Evolutionary conservation across 345 rosid species (phyloP).

Genomic region (Salix suchowensis): DNA sequence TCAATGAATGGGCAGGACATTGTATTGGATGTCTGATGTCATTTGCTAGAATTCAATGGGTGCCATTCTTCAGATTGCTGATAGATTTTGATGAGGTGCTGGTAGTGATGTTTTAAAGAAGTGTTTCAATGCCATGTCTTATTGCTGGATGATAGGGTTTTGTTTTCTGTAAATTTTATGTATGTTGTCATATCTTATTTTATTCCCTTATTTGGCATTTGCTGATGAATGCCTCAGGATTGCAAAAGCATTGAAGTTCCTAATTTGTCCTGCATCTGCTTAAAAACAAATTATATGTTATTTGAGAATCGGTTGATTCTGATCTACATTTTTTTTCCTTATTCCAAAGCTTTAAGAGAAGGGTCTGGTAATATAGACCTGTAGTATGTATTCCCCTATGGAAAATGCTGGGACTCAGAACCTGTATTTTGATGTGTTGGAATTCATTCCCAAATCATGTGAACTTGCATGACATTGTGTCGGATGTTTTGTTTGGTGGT

Average conservation of each 20-base stretch:
- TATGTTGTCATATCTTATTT: not conserved
- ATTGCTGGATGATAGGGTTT: not conserved
- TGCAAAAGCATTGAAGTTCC: not conserved
- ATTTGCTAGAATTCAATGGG: not conserved
- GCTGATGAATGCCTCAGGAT: not conserved
- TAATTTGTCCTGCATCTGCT: not conserved
- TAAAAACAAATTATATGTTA: not conserved
- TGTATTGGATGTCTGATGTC: not conserved
- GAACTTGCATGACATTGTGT: not conserved
- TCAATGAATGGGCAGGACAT: not conserved
- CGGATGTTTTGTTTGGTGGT: not conserved
- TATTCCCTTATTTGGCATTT: not conserved
- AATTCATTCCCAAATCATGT: not conserved
- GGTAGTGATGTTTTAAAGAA: not conserved
- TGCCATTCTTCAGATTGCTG: not conserved
- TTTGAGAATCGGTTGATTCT: too few species aligned
- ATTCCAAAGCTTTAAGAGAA: not conserved
- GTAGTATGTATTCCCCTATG: not conserved
- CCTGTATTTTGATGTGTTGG: not conserved
- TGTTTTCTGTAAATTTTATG: not conserved
- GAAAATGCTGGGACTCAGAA: not conserved
- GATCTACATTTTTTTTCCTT: not conserved
- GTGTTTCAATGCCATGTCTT: not conserved
- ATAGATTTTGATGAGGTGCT: not conserved
- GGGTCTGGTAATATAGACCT: not conserved